These are phyloP conservation scores for Raddia guianensis DNA, from an alignment of 176 grass and related monocot genomes.

Conservation along the genomic window DNA sequence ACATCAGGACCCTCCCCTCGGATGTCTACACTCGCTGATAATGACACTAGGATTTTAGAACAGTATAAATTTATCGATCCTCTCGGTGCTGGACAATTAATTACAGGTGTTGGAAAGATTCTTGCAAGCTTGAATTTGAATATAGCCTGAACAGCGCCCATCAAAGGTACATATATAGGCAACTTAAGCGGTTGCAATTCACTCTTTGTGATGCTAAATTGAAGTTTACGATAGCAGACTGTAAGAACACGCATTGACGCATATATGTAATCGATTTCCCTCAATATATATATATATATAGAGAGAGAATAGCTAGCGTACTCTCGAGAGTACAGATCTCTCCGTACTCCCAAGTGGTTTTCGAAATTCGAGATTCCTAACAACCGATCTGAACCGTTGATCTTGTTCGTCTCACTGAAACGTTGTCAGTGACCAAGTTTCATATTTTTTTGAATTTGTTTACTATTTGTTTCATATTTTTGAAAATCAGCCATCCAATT, in stretches of 20 bases:
- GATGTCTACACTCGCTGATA: neutral
- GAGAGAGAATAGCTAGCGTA: too few species aligned
- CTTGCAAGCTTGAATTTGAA: neutral
- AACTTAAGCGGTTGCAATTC: neutral
- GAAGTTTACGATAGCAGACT: neutral
- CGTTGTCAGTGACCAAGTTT: too few species aligned
- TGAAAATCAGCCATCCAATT: too few species aligned
- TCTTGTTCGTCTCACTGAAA: too few species aligned
- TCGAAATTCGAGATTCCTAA: too few species aligned
- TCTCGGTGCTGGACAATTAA: neutral
- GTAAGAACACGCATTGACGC: neutral
- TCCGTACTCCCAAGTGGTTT: too few species aligned
- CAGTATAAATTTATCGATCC: neutral
- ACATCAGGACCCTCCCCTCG: slow-evolving; percentile 10
- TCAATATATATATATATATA: neutral
- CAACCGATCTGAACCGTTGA: too few species aligned
- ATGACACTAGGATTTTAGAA: slow-evolving; percentile 14
- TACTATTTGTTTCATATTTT: too few species aligned
- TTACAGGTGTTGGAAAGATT: neutral
- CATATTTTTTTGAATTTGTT: too few species aligned
- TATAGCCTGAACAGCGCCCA: neutral
- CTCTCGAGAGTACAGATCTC: too few species aligned
- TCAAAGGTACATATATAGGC: neutral
- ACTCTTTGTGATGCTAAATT: neutral
- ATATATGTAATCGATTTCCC: neutral